Evolutionary conservation across 2,329 filamentous ascomycete species (phyloP).

Genomic region (Penicillium sp.): DNA sequence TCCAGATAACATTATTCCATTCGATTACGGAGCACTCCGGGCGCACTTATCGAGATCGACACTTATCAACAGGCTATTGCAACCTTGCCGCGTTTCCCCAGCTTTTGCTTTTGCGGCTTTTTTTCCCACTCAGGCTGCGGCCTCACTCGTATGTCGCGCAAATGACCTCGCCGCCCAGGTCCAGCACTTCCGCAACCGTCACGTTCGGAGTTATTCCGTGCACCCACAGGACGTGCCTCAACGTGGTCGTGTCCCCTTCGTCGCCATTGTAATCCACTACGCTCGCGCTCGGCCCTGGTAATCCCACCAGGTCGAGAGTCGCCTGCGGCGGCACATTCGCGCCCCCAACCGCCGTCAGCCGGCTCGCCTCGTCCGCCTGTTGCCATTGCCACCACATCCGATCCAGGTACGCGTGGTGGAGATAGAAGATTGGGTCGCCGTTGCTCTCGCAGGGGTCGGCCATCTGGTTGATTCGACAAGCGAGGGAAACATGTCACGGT

Average conservation of each 20-base stretch:
- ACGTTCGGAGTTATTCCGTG: slow-evolving; percentile 7
- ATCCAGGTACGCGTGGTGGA: slow-evolving; percentile 16
- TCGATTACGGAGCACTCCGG: not conserved
- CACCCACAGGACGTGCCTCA: slow-evolving; percentile 13
- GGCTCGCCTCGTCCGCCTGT: slow-evolving; percentile 3
- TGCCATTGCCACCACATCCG: slow-evolving; percentile 17
- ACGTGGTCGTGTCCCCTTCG: slow-evolving; percentile 3
- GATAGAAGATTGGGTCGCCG: slow-evolving; percentile 15
- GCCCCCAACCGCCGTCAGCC: slow-evolving; percentile 10
- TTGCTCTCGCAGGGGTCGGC: slow-evolving; percentile 2
- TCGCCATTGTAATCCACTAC: slow-evolving; percentile 11
- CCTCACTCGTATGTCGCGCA: slow-evolving; percentile 9
- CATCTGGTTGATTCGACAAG: slow-evolving; percentile 2
- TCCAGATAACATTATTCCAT: not conserved
- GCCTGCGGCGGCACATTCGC: slow-evolving; percentile 2
- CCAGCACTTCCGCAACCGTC: slow-evolving; percentile 16
- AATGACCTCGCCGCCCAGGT: slow-evolving; percentile 6
- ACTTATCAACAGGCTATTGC: not conserved
- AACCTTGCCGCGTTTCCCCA: not conserved
- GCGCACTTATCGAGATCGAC: not conserved
- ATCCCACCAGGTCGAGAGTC: not conserved
- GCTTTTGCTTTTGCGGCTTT: not conserved
- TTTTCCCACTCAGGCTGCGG: not conserved
- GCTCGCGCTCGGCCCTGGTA: not conserved
- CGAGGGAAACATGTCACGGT: not conserved